Percentiles rank a stretch among this genome's conserved stretches.
Evolutionary conservation across 1,284 basidiomycete species (phyloP).

Genomic region (Cystobasidium sp.): DNA sequence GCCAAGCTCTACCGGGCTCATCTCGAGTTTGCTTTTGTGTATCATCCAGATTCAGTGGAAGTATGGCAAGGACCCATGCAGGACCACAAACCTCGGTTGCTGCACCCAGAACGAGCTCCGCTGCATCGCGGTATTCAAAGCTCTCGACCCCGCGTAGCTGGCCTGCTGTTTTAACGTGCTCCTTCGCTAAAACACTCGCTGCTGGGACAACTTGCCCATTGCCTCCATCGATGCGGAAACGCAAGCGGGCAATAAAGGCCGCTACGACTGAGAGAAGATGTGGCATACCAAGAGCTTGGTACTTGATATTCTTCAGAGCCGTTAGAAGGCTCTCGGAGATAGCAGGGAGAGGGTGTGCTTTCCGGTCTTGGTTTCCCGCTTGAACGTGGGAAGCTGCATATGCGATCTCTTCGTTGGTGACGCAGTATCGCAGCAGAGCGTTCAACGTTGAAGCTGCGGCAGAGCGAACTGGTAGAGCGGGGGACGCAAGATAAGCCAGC

Average conservation of each 20-base stretch:
- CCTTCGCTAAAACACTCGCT: conserved; percentile 73
- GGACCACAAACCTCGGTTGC: conserved; percentile 89
- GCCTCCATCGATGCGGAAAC: conserved; percentile 53
- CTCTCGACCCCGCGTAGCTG: conserved; percentile 75
- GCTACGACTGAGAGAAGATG: conserved; percentile 67
- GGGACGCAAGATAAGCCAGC: conserved; percentile 18
- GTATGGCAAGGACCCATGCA: conserved; percentile 69
- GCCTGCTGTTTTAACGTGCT: conserved; percentile 74
- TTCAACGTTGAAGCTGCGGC: conserved; percentile 36
- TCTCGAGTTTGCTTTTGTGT: conserved; percentile 47
- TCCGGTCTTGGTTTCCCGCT: not conserved
- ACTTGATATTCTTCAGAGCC: conserved; percentile 60
- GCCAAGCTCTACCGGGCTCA: conserved; percentile 71
- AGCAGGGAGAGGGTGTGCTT: conserved; percentile 21
- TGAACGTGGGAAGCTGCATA: conserved; percentile 60
- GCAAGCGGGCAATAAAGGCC: conserved; percentile 44
- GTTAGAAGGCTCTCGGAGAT: conserved; percentile 23
- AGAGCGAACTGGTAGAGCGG: conserved; percentile 15
- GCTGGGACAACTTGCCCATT: conserved; percentile 61
- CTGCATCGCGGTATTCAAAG: conserved; percentile 89
- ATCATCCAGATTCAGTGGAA: conserved; percentile 82
- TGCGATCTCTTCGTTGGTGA: conserved; percentile 67
- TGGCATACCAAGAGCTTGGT: conserved; percentile 71
- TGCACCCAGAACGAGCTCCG: conserved; percentile 76
- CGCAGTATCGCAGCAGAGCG: conserved; percentile 61